Conservation (phyloP, 192 early-diverging fungal species). For the Pecoramyces ruminantium region DNA sequence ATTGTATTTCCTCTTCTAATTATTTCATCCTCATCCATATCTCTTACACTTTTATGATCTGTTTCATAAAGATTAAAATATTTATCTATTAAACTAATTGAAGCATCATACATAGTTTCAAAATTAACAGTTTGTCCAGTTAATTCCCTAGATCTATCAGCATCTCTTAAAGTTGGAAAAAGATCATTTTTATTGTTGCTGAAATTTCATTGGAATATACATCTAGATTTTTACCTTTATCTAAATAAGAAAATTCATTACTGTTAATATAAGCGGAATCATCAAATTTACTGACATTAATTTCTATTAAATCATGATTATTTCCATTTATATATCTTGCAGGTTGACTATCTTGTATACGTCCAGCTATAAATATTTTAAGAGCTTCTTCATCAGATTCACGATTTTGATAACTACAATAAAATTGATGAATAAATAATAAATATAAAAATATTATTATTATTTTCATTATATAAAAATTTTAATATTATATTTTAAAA, state of each 20-base stretch:
- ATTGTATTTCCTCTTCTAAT: background rate
- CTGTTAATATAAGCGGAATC: background rate
- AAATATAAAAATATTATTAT: too few species aligned
- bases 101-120: background rate
- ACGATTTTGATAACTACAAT: too few species aligned
- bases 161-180: too few species aligned
- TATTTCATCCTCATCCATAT: background rate
- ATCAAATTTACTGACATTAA: constrained; percentile 72
- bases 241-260: background rate
- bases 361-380: background rate
- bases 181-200: too few species aligned
- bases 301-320: constrained; percentile 71
- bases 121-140: constrained; percentile 6
- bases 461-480: too few species aligned
- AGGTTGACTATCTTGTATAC: background rate
- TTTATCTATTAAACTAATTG: background rate
- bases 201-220: constrained; percentile 26
- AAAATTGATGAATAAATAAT: too few species aligned
- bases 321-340: constrained; percentile 24
- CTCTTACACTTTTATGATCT: too few species aligned
- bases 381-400: too few species aligned
- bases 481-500: too few species aligned
- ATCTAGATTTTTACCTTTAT: constrained; percentile 31
- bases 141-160: background rate
- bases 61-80: background rate